Evolutionary conservation across 2,329 filamentous ascomycete genomes (phyloP), one percentile per base, ranked within the genome.

Genomic region (Emericellopsis atlantica): DNA sequence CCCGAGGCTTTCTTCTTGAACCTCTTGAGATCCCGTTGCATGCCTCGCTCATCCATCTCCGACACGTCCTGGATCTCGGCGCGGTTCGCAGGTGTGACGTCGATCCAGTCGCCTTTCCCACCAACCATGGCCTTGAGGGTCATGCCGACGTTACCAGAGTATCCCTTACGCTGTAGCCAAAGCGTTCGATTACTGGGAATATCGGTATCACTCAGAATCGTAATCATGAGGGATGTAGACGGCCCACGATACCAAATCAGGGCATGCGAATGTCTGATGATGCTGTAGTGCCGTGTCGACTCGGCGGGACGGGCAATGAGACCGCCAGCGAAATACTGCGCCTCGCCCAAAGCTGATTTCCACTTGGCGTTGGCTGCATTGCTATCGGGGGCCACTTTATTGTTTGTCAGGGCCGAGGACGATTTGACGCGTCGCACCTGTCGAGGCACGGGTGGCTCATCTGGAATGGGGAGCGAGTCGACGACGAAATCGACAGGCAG

Each of bases 111-210:
- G 7, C 67, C 65, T 11, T 68, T 74, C 0, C 70, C 66, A 7
- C 78, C 72, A 31, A 84, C 59, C 2, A 84, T 55, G 0, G 78
- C 72, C 52, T 81, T 81, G 23, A 79, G 60, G 6, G 69, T 68
- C 73, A 85, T 81, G 15, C 81, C 81, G 38, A 78, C 69, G 51
- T 79, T 79, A 5, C 81, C 81, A 0, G 76, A 77, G 60, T 67
- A 83, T 2, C 81, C 81, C 47, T 78, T 80, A 44, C 70, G 70
- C 59, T 85, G 81, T 22, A 85, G 60, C 76, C 78, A 85, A 12
- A 84, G 54, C 0, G 73, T 75, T 6, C 81, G 68, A 21, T 72
- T 67, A 0, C 84, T 54, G 1, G 70, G 67, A 2, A 60, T 57
- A 44, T 80, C 72, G 2, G 60, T 57, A 45, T 80, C 72, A 0